A percentile compares a stretch with the other conserved stretches of the same genome.
Evolutionary conservation across 2,329 filamentous ascomycete species (phyloP).

Genomic region (Trichoderma hamatum): DNA sequence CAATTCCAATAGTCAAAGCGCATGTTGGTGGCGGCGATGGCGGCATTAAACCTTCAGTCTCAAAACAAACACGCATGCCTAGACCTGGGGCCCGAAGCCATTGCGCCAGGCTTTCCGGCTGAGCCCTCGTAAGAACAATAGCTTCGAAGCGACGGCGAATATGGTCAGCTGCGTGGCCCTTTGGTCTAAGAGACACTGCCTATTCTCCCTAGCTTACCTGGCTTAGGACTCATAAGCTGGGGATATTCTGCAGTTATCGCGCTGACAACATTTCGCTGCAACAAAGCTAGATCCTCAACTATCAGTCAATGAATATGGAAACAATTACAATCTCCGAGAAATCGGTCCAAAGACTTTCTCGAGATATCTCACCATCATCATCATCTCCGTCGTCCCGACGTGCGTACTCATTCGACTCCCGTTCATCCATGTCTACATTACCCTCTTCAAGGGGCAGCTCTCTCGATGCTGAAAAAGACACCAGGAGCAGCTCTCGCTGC

Average conservation of each 20-base stretch:
- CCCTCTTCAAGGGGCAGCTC: constrained; percentile 18
- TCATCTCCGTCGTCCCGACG: constrained; percentile 12
- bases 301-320: not conserved
- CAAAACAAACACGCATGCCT: not conserved
- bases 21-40: constrained; percentile 22
- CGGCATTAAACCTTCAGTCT: not conserved
- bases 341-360: not conserved
- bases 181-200: not conserved
- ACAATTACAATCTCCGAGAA: not conserved
- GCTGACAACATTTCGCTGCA: not conserved
- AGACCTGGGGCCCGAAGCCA: not conserved
- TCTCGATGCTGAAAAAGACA: not conserved
- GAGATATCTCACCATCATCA: constrained; percentile 19
- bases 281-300: not conserved
- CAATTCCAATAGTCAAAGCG: not conserved
- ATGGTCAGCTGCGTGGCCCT: not conserved
- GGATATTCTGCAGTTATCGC: not conserved
- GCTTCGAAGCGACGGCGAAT: not conserved
- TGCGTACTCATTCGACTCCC: constrained; percentile 4
- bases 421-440: constrained; percentile 10
- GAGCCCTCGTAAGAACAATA: constrained; percentile 5
- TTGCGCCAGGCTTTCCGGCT: not conserved
- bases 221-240: not conserved
- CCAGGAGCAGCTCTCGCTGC: constrained; percentile 11
- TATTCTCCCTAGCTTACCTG: not conserved